Base-by-base conservation (phyloP, 2,329 filamentous ascomycete genomes). In the Graphilbum sp. region DNA sequence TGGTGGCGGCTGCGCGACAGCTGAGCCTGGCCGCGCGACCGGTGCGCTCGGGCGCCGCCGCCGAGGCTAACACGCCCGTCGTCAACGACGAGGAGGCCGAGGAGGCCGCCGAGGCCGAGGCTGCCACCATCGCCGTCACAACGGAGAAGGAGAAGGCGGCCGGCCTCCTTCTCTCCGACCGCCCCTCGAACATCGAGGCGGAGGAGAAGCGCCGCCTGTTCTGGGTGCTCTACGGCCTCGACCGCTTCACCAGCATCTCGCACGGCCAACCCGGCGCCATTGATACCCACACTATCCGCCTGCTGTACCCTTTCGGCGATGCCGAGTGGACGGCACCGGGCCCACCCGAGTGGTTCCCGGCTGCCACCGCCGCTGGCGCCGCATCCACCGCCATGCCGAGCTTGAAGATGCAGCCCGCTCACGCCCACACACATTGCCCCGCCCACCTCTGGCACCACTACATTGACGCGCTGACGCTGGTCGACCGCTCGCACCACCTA, bases 201-300 rank as follows among this genome's bases (percentile, higher is more conserved):
- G 43, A 45, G 20, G 43, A 45, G 32, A 45, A 41, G 34, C 40
- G 43, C 2, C 38, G 43, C 5, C 43, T 45, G 15, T 45, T 45
- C 21, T 45, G 43, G 43, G 36, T 36, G 32, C 35, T 45, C 24
- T 45, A 45, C 38, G 36, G 29, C 18, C 38, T 44, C 12, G 43
- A 44, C 36, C 43, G 43, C 23, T 44, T 44, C 24, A 24, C 43
- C 13, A 44, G 43, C 27, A 33, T 42, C 25, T 42, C 27, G 5
- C 40, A 38, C 18, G 43, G 43, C 30, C 40, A 42, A 36, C 40
- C 40, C 5, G 31, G 41, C 5, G 40, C 40, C 32, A 44, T 44
- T 12, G 40, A 42, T 31, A 37, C 35, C 17, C 20, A 35, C 15
- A 34, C 21, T 9, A 38, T 44, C 24, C 37, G 40, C 6, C 36